Evolutionary conservation across 441 rosid species (phyloP).

Genomic region (Melastoma candidum): DNA sequence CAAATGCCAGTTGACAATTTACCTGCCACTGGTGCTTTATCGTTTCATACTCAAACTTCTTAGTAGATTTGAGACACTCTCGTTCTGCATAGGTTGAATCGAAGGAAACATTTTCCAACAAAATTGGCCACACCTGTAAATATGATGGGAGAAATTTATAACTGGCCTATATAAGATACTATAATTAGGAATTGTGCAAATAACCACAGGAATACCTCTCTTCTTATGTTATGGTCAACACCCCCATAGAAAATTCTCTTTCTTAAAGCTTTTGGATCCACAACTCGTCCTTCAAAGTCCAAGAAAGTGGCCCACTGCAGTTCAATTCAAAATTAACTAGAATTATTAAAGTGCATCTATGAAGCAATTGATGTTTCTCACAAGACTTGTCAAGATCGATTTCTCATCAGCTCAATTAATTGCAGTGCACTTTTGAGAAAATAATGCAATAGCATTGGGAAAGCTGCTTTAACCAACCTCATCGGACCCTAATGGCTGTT

Average conservation of each 20-base stretch:
- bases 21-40: slow-evolving; percentile 95
- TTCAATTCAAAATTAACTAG: slow-evolving; percentile 9
- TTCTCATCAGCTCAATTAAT: too few relatives aligned
- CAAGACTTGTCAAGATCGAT: too few relatives aligned
- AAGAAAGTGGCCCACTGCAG: slow-evolving; percentile 75
- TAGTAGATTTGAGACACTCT: slow-evolving; percentile 49
- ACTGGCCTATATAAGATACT: background rate
- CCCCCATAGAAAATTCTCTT: slow-evolving; percentile 96
- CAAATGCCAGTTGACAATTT: slow-evolving; percentile 7
- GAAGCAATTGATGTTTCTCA: background rate
- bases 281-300: slow-evolving; percentile 83
- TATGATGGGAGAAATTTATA: slow-evolving; percentile 4
- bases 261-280: slow-evolving; percentile 58
- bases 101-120: slow-evolving; percentile 75
- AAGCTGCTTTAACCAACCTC: slow-evolving; percentile 41
- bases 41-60: slow-evolving; percentile 62
- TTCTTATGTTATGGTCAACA: slow-evolving; percentile 64
- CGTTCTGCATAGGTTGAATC: slow-evolving; percentile 91
- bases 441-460: background rate
- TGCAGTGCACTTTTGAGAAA: background rate
- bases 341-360: slow-evolving; percentile 3
- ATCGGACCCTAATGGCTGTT: slow-evolving; percentile 53
- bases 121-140: slow-evolving; percentile 74
- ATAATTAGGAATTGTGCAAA: background rate
- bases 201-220: slow-evolving; percentile 49